These are phyloP conservation scores for Paramecium pentaurelia DNA, from an alignment of 73 alveolate genomes.

Conservation along the genomic window DNA sequence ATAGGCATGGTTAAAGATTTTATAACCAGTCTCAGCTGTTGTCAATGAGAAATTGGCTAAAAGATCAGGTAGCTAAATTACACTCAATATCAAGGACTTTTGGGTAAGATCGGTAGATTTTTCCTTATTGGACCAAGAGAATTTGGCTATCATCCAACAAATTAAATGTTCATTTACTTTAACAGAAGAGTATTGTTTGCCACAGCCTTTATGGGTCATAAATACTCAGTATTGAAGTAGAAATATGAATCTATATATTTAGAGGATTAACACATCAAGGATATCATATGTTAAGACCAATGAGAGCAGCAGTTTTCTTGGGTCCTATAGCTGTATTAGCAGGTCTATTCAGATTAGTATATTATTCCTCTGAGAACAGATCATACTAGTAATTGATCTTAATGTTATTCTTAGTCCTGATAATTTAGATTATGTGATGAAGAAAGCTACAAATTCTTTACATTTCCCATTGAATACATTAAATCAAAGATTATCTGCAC, in stretches of 20 bases:
- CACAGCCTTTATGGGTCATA: conserved; percentile 50
- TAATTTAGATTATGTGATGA: conserved; percentile 55
- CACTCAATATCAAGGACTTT: neutral
- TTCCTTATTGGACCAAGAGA: conserved; percentile 65
- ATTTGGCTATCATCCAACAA: conserved; percentile 58
- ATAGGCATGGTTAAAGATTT: conserved; percentile 55
- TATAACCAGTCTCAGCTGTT: conserved; percentile 47
- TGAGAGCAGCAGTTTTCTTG: conserved; percentile 51
- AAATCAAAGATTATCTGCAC: conserved; percentile 60
- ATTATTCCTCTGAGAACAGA: conserved; percentile 42
- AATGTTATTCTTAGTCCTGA: conserved; percentile 45
- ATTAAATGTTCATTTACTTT: conserved; percentile 30
- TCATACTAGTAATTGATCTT: conserved; percentile 17
- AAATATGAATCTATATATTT: neutral
- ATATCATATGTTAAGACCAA: conserved; percentile 58
- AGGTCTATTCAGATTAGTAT: conserved; percentile 50
- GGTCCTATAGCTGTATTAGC: conserved; percentile 54
- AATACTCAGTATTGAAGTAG: conserved; percentile 54
- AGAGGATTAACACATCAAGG: conserved; percentile 58
- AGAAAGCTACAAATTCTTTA: conserved; percentile 35
- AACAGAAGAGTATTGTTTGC: conserved; percentile 51
- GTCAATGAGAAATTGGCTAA: conserved; percentile 60
- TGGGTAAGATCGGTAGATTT: conserved; percentile 62
- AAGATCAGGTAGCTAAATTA: conserved; percentile 29
- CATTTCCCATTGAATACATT: conserved; percentile 58